Evolutionary conservation across 140 eudicot species (phyloP).

Genomic region (Flaveria floridana): DNA sequence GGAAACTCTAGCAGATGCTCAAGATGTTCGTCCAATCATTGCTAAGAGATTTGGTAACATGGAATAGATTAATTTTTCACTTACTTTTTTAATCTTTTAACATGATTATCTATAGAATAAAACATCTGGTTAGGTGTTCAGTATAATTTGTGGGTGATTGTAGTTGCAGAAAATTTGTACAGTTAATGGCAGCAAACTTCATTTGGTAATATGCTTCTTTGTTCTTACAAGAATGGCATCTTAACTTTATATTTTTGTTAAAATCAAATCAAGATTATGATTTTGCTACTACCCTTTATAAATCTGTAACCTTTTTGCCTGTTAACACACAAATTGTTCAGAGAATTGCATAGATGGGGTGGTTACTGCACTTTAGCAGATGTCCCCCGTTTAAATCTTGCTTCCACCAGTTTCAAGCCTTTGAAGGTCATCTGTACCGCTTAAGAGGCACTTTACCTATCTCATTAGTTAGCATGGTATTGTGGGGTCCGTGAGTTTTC

Average conservation of each 20-base stretch:
- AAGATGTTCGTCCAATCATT: slow-evolving; percentile 95
- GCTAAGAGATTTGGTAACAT: slow-evolving; percentile 98
- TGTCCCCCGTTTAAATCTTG: neutral
- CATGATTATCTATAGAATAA: slow-evolving; percentile 42
- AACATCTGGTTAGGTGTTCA: slow-evolving; percentile 35
- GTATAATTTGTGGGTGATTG: slow-evolving; percentile 38
- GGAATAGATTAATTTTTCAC: slow-evolving; percentile 65
- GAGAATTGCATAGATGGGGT: neutral
- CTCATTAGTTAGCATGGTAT: neutral
- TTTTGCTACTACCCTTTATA: slow-evolving; percentile 13
- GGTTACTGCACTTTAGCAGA: neutral
- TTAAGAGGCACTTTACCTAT: neutral
- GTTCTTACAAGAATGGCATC: neutral
- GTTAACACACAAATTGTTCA: neutral
- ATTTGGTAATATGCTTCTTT: slow-evolving; percentile 21
- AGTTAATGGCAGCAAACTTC: slow-evolving; percentile 40
- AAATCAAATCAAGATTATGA: neutral
- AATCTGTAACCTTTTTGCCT: neutral
- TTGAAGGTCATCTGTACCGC: neutral
- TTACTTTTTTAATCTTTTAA: slow-evolving; percentile 35
- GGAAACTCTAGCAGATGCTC: slow-evolving; percentile 78
- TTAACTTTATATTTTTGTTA: slow-evolving; percentile 5
- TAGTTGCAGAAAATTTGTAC: slow-evolving; percentile 56
- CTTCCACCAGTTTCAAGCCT: neutral
- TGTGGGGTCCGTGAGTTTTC: neutral